phyloP scores from a whole-genome alignment of 257 asterid species.

The Mentha longifolia region DNA sequence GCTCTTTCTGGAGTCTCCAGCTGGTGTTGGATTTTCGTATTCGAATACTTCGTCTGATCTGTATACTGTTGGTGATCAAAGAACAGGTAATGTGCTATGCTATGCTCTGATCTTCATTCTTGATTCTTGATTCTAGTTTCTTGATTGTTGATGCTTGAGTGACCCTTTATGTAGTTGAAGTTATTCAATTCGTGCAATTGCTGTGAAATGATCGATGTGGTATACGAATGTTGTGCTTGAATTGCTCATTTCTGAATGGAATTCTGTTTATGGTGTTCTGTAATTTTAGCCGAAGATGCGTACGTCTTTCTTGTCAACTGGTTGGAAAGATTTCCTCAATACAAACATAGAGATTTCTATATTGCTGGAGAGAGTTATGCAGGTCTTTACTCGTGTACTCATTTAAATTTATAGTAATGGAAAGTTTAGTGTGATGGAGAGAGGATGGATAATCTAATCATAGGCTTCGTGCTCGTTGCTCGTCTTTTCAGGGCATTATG shows the following conservation, averaged over 20 bases:
- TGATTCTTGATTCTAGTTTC: conserved; percentile 24
- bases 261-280: conserved; percentile 34
- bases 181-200: conserved; percentile 12
- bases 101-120: conserved; percentile 10
- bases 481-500: conserved; percentile 77
- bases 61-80: conserved; percentile 75
- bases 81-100: conserved; percentile 65
- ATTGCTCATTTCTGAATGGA: conserved; percentile 14
- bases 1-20: conserved; percentile 95
- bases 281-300: conserved; percentile 78
- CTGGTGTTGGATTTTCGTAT: conserved; percentile 98
- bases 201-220: conserved; percentile 7
- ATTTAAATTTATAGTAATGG: not conserved
- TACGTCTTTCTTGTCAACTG: conserved; percentile 76
- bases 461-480: conserved; percentile 21
- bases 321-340: conserved; percentile 98
- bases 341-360: conserved; percentile 88
- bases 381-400: conserved; percentile 42
- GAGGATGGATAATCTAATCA: conserved; percentile 7
- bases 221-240: conserved; percentile 16
- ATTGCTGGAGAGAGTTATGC: conserved; percentile 99
- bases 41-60: conserved; percentile 89
- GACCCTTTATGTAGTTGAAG: not conserved
- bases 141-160: conserved; percentile 24
- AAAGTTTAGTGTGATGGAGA: not conserved